Evolutionary conservation across 2,329 filamentous ascomycete genomes (phyloP), one percentile per base, ranked within the genome.

Genomic region (Exserohilum rostratum): DNA sequence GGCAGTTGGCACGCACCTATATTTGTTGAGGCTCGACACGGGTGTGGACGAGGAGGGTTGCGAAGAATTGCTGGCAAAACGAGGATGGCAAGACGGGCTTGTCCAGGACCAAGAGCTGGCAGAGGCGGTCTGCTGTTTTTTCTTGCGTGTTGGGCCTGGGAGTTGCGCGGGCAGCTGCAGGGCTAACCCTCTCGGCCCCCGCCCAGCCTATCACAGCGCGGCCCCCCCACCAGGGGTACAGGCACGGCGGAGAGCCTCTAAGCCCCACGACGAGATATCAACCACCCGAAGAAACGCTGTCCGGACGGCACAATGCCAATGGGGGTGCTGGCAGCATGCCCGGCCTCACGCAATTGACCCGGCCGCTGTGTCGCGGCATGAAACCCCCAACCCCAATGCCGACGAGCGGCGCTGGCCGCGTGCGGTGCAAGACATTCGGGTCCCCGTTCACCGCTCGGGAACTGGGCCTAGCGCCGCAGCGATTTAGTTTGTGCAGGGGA

Each of bases 91-190:
- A 63, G 64, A 61, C 64, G 57, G 60, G 22, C 22, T 5, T 25
- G 22, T 25, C 22, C 55, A 55, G 44, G 49, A 56, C 51, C 53
- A 58, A 58, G 55, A 61, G 52, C 57, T 54, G 58, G 61, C 53
- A 25, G 58, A 61, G 46, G 70, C 70, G 70, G 71, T 74, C 68
- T 72, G 68, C 61, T 71, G 65, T 70, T 74, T 73, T 72, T 69
- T 55, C 47, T 70, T 62, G 64, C 65, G 63, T 70, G 64, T 70
- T 69, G 65, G 67, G 67, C 67, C 58, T 58, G 61, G 42, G 61
- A 55, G 57, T 59, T 55, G 61, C 53, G 58, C 53, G 58, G 64
- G 55, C 55, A 53, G 35, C 55, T 55, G 63, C 65, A 60, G 53
- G 52, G 58, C 63, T 64, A 67, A 55, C 47, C 31, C 50, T 50